Evolutionary conservation across 345 rosid species (phyloP).

Genomic region (Boechera retrofracta): DNA sequence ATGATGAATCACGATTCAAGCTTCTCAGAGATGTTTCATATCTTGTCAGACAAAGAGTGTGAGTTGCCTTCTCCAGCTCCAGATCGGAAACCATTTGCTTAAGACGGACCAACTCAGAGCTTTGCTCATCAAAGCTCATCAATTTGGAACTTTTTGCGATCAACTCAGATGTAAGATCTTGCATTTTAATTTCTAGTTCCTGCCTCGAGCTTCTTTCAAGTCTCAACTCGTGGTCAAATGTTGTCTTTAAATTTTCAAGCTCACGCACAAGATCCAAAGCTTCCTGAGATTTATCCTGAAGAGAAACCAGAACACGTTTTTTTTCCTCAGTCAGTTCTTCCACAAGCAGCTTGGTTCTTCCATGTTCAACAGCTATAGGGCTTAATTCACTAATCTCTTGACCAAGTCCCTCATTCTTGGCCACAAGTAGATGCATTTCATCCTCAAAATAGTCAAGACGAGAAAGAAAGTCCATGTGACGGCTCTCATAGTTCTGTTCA

Average conservation of each 20-base stretch:
- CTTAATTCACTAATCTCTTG: slow-evolving; percentile 62
- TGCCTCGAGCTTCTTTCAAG: slow-evolving; percentile 58
- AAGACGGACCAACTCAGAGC: slow-evolving; percentile 61
- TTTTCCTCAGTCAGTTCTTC: slow-evolving; percentile 65
- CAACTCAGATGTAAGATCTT: slow-evolving; percentile 63
- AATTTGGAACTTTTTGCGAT: slow-evolving; percentile 56
- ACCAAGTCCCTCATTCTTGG: slow-evolving; percentile 59
- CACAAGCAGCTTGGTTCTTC: slow-evolving; percentile 57
- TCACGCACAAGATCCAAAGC: slow-evolving; percentile 54
- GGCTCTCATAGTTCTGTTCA: slow-evolving; percentile 58
- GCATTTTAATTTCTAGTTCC: slow-evolving; percentile 50
- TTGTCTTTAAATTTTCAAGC: slow-evolving; percentile 53
- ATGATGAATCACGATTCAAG: slow-evolving; percentile 54
- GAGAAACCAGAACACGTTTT: slow-evolving; percentile 53
- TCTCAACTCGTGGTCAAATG: slow-evolving; percentile 52
- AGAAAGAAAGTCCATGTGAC: slow-evolving; percentile 57
- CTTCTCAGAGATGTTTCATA: slow-evolving; percentile 58
- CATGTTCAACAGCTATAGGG: slow-evolving; percentile 60
- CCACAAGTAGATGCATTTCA: slow-evolving; percentile 61
- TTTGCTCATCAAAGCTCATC: slow-evolving; percentile 56
- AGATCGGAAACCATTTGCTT: slow-evolving; percentile 60
- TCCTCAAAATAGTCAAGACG: slow-evolving; percentile 60
- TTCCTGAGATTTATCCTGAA: slow-evolving; percentile 63
- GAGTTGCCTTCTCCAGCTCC: slow-evolving; percentile 65
- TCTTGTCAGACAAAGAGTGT: slow-evolving; percentile 51